Percentiles rank a stretch among this genome's conserved stretches.
phyloP scores from a whole-genome alignment of 2,329 filamentous ascomycete species.

The Grosmannia huntii region DNA sequence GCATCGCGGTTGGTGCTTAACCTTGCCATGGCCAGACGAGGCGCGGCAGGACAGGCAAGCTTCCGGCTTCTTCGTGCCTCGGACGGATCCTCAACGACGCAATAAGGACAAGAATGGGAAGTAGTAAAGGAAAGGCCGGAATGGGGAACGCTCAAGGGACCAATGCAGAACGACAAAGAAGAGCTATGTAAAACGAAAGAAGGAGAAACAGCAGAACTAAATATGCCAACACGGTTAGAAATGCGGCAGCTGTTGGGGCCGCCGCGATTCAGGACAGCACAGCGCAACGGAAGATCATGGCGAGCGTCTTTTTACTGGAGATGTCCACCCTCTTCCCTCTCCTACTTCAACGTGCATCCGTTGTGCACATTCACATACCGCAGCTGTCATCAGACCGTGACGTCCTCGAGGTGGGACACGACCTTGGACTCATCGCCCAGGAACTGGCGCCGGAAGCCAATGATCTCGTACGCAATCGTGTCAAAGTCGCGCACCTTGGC shows the following conservation, averaged over 20 bases:
- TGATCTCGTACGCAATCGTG: slow-evolving; percentile 52
- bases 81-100: background rate
- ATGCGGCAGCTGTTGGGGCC: background rate
- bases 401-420: slow-evolving; percentile 30
- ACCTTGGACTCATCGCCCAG: slow-evolving; percentile 52
- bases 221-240: background rate
- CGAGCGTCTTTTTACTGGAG: background rate
- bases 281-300: no score
- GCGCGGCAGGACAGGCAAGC: background rate
- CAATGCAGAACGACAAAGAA: background rate
- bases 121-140: background rate
- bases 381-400: slow-evolving; percentile 4
- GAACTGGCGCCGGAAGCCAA: slow-evolving; percentile 53
- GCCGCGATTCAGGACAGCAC: background rate
- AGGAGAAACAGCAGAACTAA: background rate
- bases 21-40: background rate
- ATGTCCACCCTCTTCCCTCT: background rate
- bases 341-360: background rate
- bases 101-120: background rate
- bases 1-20: background rate
- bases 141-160: background rate
- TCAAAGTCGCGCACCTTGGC: slow-evolving; percentile 53
- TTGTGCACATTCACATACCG: background rate
- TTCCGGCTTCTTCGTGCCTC: background rate
- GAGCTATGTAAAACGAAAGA: background rate